These are phyloP conservation scores for Fonsecaea erecta DNA, from an alignment of 2,329 filamentous ascomycete species.

Conservation along the genomic window DNA sequence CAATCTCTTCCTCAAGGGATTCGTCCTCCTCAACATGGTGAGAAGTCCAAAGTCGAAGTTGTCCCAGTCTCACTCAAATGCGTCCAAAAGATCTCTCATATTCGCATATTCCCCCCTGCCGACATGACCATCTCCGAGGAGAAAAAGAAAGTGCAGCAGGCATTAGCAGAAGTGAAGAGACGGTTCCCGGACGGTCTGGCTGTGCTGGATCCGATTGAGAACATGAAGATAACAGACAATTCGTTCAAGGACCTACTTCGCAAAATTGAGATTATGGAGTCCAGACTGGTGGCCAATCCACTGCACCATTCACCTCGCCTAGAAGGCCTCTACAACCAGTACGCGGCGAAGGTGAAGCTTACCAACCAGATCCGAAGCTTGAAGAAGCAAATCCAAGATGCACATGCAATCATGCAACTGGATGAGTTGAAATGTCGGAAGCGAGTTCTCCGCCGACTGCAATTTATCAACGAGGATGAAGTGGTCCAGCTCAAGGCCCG, in stretches of 20 bases:
- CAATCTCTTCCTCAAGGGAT: constrained; percentile 69
- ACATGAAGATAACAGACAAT: constrained; percentile 93
- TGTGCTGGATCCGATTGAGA: constrained; percentile 87
- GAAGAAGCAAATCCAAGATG: constrained; percentile 84
- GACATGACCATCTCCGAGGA: constrained; percentile 72
- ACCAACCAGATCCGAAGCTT: constrained; percentile 80
- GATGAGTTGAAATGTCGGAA: constrained; percentile 97
- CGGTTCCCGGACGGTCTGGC: constrained; percentile 93
- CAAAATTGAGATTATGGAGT: constrained; percentile 97
- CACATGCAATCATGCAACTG: constrained; percentile 86
- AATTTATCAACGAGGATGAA: constrained; percentile 93
- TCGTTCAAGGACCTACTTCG: constrained; percentile 87
- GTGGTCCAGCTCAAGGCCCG: constrained; percentile 96
- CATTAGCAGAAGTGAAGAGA: constrained; percentile 76
- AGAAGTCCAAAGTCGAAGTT: constrained; percentile 74
- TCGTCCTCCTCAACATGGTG: constrained; percentile 63
- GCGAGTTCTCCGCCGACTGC: constrained; percentile 87
- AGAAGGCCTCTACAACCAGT: constrained; percentile 83
- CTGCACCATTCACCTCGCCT: constrained; percentile 88
- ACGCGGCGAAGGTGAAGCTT: constrained; percentile 77
- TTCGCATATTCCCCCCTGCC: constrained; percentile 80
- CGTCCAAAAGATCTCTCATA: constrained; percentile 80
- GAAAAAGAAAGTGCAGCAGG: constrained; percentile 69
- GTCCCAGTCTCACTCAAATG: constrained; percentile 86
- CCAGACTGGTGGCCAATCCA: constrained; percentile 83